Evolutionary conservation across 495 filamentous ascomycete species (phyloP).

Genomic region (Aspergillus sparsus): DNA sequence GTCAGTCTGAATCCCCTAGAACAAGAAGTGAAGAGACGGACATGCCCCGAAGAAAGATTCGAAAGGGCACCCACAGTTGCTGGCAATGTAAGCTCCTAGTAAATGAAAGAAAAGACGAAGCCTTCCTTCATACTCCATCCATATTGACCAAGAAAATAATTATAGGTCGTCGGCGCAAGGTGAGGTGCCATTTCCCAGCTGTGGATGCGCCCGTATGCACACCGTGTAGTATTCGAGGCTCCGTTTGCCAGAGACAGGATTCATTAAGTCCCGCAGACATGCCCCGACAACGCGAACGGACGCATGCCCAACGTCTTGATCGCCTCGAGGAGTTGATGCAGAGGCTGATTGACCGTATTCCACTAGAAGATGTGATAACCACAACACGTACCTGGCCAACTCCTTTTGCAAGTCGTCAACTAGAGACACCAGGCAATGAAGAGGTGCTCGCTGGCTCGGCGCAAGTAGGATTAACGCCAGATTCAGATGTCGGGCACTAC

Average conservation of each 20-base stretch:
- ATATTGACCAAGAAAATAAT: neutral
- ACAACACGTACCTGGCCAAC: no score
- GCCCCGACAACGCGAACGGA: neutral
- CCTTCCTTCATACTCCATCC: neutral
- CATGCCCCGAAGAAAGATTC: neutral
- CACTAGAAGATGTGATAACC: neutral
- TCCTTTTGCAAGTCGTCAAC: no score
- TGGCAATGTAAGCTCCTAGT: conserved; percentile 3
- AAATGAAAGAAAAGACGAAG: neutral
- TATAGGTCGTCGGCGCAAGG: conserved; percentile 6
- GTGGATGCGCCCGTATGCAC: neutral
- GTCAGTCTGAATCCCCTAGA: neutral
- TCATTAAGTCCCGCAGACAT: neutral
- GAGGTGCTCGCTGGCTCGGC: no score
- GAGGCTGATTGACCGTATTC: conserved; percentile 1
- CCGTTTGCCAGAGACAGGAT: neutral
- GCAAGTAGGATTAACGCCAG: no score
- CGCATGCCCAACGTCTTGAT: neutral
- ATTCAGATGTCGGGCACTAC: no score
- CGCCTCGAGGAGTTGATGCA: conserved; percentile 11
- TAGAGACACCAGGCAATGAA: neutral
- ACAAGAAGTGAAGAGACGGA: neutral
- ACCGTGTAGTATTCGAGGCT: conserved; percentile 1
- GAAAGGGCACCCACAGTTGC: conserved; percentile 10
- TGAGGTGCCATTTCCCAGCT: conserved; percentile 1